A percentile compares a stretch with the other conserved stretches of the same genome.
Conservation (phyloP, 2,329 filamentous ascomycete genomes). For the Exserohilum rostratum region DNA sequence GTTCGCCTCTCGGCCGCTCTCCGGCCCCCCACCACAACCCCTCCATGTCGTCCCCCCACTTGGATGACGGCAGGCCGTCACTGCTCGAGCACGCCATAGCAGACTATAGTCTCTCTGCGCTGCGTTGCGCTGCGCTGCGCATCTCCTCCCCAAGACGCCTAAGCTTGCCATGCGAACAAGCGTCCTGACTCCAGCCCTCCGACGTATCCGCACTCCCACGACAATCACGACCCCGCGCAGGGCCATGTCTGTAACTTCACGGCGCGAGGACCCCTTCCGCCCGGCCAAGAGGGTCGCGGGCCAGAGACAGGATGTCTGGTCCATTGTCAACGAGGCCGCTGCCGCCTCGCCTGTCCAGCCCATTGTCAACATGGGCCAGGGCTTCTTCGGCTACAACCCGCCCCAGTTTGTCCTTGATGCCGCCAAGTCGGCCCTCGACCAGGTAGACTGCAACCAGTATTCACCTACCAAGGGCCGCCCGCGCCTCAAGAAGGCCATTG, state of each 20-base stretch:
- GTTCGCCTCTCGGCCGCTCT: slow-evolving; percentile 19
- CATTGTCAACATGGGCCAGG: slow-evolving; percentile 73
- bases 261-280: slow-evolving; percentile 54
- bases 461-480: slow-evolving; percentile 93
- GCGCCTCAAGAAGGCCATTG: slow-evolving; percentile 88
- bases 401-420: slow-evolving; percentile 89
- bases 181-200: slow-evolving; percentile 12
- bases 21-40: slow-evolving; percentile 12
- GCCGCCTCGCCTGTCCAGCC: slow-evolving; percentile 68
- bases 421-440: slow-evolving; percentile 85
- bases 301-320: slow-evolving; percentile 66
- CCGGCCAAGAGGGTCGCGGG: slow-evolving; percentile 61
- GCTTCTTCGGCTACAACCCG: slow-evolving; percentile 92
- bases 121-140: no score
- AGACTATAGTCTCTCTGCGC: not conserved
- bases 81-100: slow-evolving; percentile 39
- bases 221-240: slow-evolving; percentile 24
- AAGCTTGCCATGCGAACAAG: slow-evolving; percentile 21
- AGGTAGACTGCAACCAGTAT: slow-evolving; percentile 98
- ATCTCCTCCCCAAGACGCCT: not conserved
- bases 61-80: slow-evolving; percentile 40
- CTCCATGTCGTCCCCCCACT: slow-evolving; percentile 18
- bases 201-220: slow-evolving; percentile 2
- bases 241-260: slow-evolving; percentile 45
- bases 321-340: slow-evolving; percentile 71